Conservation (phyloP, 306 rosid genomes). For the Arachis stenosperma region DNA sequence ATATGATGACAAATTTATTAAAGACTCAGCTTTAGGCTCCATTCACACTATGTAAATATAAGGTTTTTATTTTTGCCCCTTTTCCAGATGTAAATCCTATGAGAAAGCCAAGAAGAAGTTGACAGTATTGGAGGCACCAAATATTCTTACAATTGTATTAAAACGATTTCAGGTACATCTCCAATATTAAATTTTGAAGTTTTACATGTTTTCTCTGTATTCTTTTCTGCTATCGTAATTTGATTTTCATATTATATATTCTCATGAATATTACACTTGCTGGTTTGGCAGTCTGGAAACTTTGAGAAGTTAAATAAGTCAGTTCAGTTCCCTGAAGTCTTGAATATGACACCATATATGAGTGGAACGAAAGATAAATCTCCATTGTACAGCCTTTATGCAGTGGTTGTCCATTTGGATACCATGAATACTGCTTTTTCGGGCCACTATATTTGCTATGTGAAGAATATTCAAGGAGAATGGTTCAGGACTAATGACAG, state of each 20-base stretch:
- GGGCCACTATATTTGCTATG: conserved; percentile 82
- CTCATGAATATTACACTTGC: conserved; percentile 39
- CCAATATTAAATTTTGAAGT: conserved; percentile 25
- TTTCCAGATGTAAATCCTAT: conserved; percentile 68
- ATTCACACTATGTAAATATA: neutral
- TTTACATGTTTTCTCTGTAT: conserved; percentile 15
- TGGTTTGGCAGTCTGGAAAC: conserved; percentile 66
- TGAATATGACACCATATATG: conserved; percentile 74
- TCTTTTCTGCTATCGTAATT: conserved; percentile 13
- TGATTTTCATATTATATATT: conserved; percentile 21
- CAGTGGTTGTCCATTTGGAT: conserved; percentile 84
- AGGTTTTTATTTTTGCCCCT: conserved; percentile 24
- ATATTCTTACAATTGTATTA: conserved; percentile 77
- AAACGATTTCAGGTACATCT: conserved; percentile 74
- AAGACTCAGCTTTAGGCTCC: neutral
- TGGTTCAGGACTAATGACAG: conserved; percentile 81
- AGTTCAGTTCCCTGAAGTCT: conserved; percentile 64
- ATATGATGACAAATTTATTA: neutral
- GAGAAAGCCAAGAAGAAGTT: conserved; percentile 81
- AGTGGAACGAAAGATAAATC: conserved; percentile 57
- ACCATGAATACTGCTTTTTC: conserved; percentile 68
- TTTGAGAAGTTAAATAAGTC: conserved; percentile 73
- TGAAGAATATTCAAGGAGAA: conserved; percentile 61
- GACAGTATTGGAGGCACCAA: conserved; percentile 76
- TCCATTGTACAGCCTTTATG: conserved; percentile 70